phyloP scores from a whole-genome alignment of 2,329 filamentous ascomycete species.

The Botrytis fragariae region DNA sequence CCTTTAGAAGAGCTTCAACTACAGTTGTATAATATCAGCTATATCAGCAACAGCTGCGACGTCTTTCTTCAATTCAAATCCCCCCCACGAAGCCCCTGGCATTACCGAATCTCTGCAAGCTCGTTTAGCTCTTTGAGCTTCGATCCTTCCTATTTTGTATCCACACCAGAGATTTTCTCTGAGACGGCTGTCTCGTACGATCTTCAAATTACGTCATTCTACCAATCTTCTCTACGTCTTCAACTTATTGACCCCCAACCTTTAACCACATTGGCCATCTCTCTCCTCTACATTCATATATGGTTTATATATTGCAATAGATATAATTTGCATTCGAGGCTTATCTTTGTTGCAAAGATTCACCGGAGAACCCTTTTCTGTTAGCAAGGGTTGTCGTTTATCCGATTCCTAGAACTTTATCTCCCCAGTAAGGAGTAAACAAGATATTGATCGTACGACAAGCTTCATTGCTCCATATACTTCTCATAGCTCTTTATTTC shows the following conservation, averaged over 20 bases:
- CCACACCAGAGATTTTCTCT: not conserved
- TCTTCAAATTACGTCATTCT: not conserved
- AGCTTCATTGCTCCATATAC: not conserved
- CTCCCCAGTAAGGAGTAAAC: not conserved
- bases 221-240: not conserved
- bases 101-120: not conserved
- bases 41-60: not conserved
- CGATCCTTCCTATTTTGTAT: not conserved
- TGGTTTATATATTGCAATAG: not conserved
- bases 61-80: not conserved
- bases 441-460: not conserved
- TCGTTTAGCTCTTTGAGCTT: not conserved
- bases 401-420: not conserved
- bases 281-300: not conserved
- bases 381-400: not conserved
- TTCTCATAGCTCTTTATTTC: not conserved
- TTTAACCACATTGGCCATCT: not conserved
- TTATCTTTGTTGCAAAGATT: not conserved
- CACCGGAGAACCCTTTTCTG: not conserved
- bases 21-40: not conserved
- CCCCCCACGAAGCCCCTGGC: not conserved
- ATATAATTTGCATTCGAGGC: not conserved
- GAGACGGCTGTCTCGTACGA: not conserved
- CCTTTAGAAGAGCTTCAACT: not conserved
- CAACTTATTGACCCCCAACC: not conserved